Evolutionary conservation across 108 stramenopile species (phyloP).

Genomic region (Seminavis robusta): DNA sequence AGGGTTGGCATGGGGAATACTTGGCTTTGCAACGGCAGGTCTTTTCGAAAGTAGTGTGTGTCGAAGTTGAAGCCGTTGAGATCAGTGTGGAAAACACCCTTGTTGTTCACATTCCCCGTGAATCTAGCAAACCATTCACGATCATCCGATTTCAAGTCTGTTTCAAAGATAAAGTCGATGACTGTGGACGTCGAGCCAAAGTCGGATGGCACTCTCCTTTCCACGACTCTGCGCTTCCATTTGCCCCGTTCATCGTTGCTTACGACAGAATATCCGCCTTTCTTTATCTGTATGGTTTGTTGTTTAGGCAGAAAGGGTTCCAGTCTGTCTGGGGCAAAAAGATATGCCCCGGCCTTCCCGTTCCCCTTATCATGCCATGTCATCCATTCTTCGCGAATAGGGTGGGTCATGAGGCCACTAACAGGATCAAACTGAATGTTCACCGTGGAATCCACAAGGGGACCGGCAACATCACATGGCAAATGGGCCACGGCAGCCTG

Average conservation of each 20-base stretch:
- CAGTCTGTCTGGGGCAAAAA: slow-evolving; percentile 48
- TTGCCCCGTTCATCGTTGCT: slow-evolving; percentile 23
- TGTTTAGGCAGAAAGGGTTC: slow-evolving; percentile 11
- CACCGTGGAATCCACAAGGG: neutral
- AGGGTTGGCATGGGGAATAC: slow-evolving; percentile 68
- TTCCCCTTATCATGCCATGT: slow-evolving; percentile 50
- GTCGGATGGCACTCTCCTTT: slow-evolving; percentile 18
- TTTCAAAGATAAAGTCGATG: slow-evolving; percentile 59
- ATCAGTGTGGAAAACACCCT: slow-evolving; percentile 63
- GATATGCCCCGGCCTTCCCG: slow-evolving; percentile 56
- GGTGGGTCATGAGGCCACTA: slow-evolving; percentile 48
- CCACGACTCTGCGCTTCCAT: slow-evolving; percentile 59
- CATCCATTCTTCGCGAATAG: slow-evolving; percentile 58
- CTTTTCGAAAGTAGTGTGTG: slow-evolving; percentile 49
- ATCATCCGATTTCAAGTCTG: slow-evolving; percentile 34
- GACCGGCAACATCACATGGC: slow-evolving; percentile 45
- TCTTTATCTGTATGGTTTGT: slow-evolving; percentile 15
- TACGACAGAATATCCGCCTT: slow-evolving; percentile 41
- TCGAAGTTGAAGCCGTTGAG: slow-evolving; percentile 68
- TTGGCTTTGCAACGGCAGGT: slow-evolving; percentile 63
- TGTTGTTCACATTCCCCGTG: slow-evolving; percentile 27
- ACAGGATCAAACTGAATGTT: slow-evolving; percentile 38
- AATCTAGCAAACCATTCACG: slow-evolving; percentile 72
- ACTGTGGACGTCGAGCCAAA: slow-evolving; percentile 19
- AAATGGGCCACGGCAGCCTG: slow-evolving; percentile 8